Evolutionary conservation across 2,329 filamentous ascomycete genomes (phyloP), one percentile per base, ranked within the genome.

Genomic region (Chrysoporthe austroafricana): DNA sequence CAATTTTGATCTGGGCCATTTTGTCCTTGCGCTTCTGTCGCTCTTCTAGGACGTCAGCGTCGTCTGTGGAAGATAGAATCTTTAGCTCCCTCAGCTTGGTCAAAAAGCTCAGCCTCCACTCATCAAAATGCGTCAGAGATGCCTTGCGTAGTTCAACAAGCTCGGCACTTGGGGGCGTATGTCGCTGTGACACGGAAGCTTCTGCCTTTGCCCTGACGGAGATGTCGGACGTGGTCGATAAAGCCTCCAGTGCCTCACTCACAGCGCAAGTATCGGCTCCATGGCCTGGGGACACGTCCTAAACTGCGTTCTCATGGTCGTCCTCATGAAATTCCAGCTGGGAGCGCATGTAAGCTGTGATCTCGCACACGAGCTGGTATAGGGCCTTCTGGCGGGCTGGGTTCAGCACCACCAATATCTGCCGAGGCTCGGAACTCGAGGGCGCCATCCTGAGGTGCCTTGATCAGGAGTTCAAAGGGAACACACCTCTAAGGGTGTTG

Each of bases 61-160:
- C 77, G 44, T 81, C 81, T 65, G 86, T 84, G 13, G 83, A 77
- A 2, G 82, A 79, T 14, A 85, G 81, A 14, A 89, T 79, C 59
- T 42, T 58, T 4, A 93, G 86, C 72, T 95, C 90, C 60, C 88
- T 89, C 0, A 97, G 82, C 77, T 90, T 86, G 21, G 84, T 79
- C n/a, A 94, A 82, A 1, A 95, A 89, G 43, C 88, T 85, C 36
- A 87, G 85, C 68, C 89, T 84, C 94, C 94, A 97, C n/a, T 88
- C 86, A 70, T 93, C 88, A 73, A 94, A 92, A 73, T 92, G 87
- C 56, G 84, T 80, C 14, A 96, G 77, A 1, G 91, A 88, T 5
- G 87, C 86, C 36, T 74, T 76, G 32, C 84, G 79, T 16, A 86
- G 72, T 36, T 72, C 74, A 48, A 76, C 52, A 9, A 81, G 74